Evolutionary conservation across 1,139 yeast species (phyloP).

Genomic region (Hansenula sp.): DNA sequence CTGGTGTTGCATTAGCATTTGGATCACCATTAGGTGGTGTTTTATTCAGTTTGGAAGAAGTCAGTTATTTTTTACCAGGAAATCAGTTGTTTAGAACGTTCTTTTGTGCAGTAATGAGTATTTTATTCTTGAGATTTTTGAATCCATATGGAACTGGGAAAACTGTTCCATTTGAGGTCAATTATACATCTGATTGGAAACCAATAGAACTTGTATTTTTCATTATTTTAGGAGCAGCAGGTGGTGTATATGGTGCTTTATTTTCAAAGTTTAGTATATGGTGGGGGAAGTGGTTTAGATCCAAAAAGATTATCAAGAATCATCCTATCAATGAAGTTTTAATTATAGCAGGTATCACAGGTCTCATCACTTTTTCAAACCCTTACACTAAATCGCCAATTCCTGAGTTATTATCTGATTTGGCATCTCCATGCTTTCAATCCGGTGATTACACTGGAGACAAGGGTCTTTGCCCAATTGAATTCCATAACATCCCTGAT

Average conservation of each 20-base stretch:
- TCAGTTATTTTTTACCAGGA: constrained; percentile 54
- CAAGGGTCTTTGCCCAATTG: constrained; percentile 39
- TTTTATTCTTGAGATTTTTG: constrained; percentile 49
- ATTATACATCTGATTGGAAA: constrained; percentile 54
- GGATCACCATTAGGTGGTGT: constrained; percentile 71
- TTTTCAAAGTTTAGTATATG: constrained; percentile 45
- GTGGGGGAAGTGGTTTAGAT: constrained; percentile 46
- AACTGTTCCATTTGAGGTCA: constrained; percentile 53
- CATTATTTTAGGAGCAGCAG: constrained; percentile 47
- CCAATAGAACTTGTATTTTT: constrained; percentile 44
- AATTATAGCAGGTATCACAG: constrained; percentile 43
- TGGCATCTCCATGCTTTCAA: constrained; percentile 46
- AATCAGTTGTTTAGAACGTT: constrained; percentile 55
- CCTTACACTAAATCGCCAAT: constrained; percentile 51
- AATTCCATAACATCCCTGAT: constrained; percentile 26
- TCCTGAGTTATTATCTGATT: constrained; percentile 46
- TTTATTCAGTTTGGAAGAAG: constrained; percentile 56
- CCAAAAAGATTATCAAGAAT: constrained; percentile 29
- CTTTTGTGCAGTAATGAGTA: constrained; percentile 57
- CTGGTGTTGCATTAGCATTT: constrained; percentile 64
- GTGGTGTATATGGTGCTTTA: constrained; percentile 55
- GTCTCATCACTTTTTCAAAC: constrained; percentile 46
- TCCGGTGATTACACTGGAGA: constrained; percentile 21
- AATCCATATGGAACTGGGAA: constrained; percentile 65
- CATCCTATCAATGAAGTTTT: constrained; percentile 48